A percentile compares a stretch with the other conserved stretches of the same genome.
These are phyloP conservation scores for Cytospora leucostoma DNA, from an alignment of 2,329 filamentous ascomycete genomes.

Conservation along the genomic window DNA sequence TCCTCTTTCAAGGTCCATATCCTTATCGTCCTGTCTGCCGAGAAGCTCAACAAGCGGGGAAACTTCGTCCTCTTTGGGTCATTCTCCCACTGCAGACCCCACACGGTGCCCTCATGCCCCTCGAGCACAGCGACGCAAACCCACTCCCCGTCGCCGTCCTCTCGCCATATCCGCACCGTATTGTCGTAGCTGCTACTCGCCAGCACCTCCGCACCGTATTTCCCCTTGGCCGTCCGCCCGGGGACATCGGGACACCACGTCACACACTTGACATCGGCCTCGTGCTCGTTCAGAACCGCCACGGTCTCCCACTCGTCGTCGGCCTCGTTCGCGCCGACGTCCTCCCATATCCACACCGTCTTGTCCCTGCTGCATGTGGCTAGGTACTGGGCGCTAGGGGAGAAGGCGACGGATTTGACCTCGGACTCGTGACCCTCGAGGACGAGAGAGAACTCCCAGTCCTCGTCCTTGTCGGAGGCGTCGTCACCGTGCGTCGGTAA, in stretches of 20 bases:
- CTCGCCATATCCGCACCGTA: conserved; percentile 83
- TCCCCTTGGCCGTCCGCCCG: conserved; percentile 46
- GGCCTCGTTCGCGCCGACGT: conserved; percentile 69
- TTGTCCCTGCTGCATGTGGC: conserved; percentile 94
- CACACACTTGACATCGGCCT: conserved; percentile 92
- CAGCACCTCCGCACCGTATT: conserved; percentile 68
- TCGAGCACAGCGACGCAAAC: conserved; percentile 80
- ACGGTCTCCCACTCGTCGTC: conserved; percentile 98
- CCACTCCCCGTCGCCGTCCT: conserved; percentile 90
- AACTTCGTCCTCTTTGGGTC: conserved; percentile 45
- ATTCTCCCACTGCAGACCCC: conserved; percentile 77
- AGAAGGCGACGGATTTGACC: conserved; percentile 79
- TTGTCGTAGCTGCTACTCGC: conserved; percentile 95
- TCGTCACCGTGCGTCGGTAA: conserved; percentile 26
- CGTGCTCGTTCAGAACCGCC: conserved; percentile 90
- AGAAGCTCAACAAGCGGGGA: conserved; percentile 75
- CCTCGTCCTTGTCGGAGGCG: conserved; percentile 60
- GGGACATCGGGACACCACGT: conserved; percentile 80
- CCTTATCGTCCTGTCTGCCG: conserved; percentile 77
- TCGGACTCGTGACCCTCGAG: conserved; percentile 95
- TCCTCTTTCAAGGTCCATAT: conserved; percentile 72
- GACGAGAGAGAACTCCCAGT: conserved; percentile 91
- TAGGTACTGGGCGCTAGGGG: conserved; percentile 72
- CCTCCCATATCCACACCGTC: conserved; percentile 98
- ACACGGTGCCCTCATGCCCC: conserved; percentile 84